A percentile compares a stretch with the other conserved stretches of the same genome.
phyloP scores from a whole-genome alignment of 768 basidiomycete species.

The Leucocoprinus leucothites region DNA sequence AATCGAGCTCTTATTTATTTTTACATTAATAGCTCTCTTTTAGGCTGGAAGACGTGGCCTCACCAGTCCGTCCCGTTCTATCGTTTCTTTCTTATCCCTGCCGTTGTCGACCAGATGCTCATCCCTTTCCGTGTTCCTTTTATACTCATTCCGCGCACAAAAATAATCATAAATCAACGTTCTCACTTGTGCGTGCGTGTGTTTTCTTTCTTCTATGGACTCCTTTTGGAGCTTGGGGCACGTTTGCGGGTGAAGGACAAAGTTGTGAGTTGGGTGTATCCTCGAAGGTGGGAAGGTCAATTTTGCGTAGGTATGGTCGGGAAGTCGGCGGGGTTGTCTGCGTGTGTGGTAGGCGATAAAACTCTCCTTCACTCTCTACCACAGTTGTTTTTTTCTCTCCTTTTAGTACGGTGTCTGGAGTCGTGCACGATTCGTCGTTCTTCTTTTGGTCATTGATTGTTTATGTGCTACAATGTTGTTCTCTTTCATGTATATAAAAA shows the following conservation, averaged over 20 bases:
- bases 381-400: not conserved
- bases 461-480: not conserved
- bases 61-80: conserved; percentile 14
- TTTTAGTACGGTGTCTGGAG: not conserved
- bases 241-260: not conserved
- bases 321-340: not conserved
- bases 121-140: not conserved
- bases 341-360: conserved; percentile 4
- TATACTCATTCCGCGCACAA: not conserved
- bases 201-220: not conserved
- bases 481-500: not conserved
- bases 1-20: not conserved
- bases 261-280: too few relatives aligned
- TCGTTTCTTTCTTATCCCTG: not conserved
- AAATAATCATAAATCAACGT: not conserved
- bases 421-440: conserved; percentile 8
- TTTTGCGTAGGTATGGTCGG: not conserved
- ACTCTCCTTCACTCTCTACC: not conserved
- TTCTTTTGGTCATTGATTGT: not conserved
- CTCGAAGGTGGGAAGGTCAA: too few relatives aligned
- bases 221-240: not conserved
- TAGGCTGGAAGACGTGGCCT: conserved; percentile 10
- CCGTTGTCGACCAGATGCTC: not conserved
- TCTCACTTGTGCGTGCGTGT: not conserved
- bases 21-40: not conserved